Base-by-base conservation (phyloP, 257 asterid species). In the Gardenia jasminoides region DNA sequence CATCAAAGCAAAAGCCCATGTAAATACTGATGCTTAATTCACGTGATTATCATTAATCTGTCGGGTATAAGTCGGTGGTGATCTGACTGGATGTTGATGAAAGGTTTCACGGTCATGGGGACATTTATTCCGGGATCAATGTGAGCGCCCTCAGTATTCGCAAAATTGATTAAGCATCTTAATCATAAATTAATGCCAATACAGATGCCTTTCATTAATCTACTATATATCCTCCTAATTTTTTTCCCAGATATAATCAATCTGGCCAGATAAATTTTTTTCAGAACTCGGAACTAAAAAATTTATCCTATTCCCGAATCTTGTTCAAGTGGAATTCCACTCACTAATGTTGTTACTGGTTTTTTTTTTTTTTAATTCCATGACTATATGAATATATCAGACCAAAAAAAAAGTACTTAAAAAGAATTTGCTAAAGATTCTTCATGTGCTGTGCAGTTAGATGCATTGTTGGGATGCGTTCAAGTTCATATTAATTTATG, bases 281-380 rank as follows among this genome's bases (percentile, higher is more conserved):
- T 28, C 11, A 4, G 3, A 44, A n/a, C 5, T 70, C 10, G 43
- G 10, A 44, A 72, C 26, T 1, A 19, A 59, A 78, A 39, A 61
- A 80, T 50, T 12, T 30, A 58, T 70, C 74, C 70, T 64, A 62
- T 30, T 44, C 79, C 74, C 62, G 79, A 66, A 67, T 66, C 74
- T 76, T 76, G 72, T 30, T 72, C 41, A 76, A 71, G 83, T 78
- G 86, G 83, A 70, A 72, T 80, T 48, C 74, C 54, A 36, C 44
- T 77, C 41, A 19, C 66, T 70, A 75, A 71, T 78, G 75, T 65
- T 22, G 44, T 47, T 66, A 22, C 54, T 58, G 41, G 26, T 28
- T 4, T 31, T 30, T 1, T 36, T 28, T 4, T 31, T 30, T 1
- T 20, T 74, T 77, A 30, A 43, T 24, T 56, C 54, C 78, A 74